Base-by-base conservation (phyloP, 2,329 filamentous ascomycete species). In the Corniculantispora saksenae region DNA sequence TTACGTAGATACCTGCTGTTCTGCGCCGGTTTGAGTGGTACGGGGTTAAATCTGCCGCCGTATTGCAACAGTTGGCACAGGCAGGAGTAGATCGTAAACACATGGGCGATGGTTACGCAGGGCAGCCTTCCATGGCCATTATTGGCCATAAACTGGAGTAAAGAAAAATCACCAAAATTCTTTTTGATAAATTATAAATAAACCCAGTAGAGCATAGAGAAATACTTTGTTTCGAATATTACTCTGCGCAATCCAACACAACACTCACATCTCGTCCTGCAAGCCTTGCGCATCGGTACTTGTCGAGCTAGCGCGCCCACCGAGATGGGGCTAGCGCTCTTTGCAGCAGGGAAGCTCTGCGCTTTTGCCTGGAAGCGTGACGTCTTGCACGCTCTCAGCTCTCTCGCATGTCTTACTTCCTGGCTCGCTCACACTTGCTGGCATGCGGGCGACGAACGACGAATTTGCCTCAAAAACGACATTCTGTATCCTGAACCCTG, bases 251-350 rank as follows among this genome's bases (percentile, higher is more conserved):
- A 23, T 19, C 25, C 21, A n/a, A 29, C 38, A 35, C 43, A 13
- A 29, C 15, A n/a, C 19, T 4, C 2, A 8, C 15, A 40, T 48
- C 23, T 35, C 56, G 32, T 48, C 43, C 19, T 7, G 5, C 19
- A 4, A 9, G 27, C 51, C 51, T 35, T 35, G 29, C 19, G 21
- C 35, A 43, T 45, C 55, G 55, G 55, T 40, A 58, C 21, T 45
- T 25, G 55, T 9, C 21, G 35, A 38, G 55, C 55, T 45, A 45
- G 55, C 55, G 55, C 29, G 29, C 8, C 53, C 23, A 25, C 51
- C 61, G 29, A 23, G 51, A 25, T 63, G 53, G 51, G 61, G 29
- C 19, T 63, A 63, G 61, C 43, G 53, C 53, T 35, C 25, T 17
- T 47, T 29, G 25, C 40, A 38, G 27, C 29, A 5, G 45, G 21